Conservation (phyloP, 2,329 filamentous ascomycete species). For the Exutisphaerella laricina region DNA sequence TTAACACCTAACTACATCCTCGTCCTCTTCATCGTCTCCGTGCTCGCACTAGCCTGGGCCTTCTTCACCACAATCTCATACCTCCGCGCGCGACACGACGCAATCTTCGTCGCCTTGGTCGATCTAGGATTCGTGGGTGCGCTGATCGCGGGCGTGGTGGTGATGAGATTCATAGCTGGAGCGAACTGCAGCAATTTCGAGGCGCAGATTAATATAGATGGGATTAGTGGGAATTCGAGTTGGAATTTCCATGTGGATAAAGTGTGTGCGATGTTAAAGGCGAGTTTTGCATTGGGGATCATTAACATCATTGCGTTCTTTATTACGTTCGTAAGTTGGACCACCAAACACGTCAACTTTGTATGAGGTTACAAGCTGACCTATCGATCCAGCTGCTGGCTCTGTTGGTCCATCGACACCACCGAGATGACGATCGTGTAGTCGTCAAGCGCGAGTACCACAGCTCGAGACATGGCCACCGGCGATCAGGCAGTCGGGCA, state of each 20-base stretch:
- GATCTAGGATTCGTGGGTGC: conserved; percentile 58
- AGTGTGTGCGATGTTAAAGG: conserved; percentile 88
- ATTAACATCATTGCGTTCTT: conserved; percentile 81
- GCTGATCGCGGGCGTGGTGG: conserved; percentile 57
- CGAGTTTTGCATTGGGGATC: conserved; percentile 80
- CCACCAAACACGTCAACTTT: too few relatives aligned
- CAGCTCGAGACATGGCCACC: conserved; percentile 40
- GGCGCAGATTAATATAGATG: conserved; percentile 31
- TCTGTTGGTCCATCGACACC: conserved; percentile 48
- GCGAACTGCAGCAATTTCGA: conserved; percentile 63
- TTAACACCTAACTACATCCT: conserved; percentile 58
- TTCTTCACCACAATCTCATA: conserved; percentile 57
- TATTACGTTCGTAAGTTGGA: conserved; percentile 62
- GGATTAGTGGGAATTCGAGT: conserved; percentile 6
- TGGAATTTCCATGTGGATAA: conserved; percentile 59
- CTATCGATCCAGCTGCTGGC: conserved; percentile 51
- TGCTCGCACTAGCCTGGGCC: conserved; percentile 56
- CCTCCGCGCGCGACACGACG: conserved; percentile 54
- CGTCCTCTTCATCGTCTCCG: conserved; percentile 59
- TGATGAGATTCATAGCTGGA: conserved; percentile 51
- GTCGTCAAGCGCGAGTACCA: conserved; percentile 50
- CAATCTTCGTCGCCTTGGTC: conserved; percentile 55
- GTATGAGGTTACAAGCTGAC: too few relatives aligned
- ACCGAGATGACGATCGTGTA: conserved; percentile 45
- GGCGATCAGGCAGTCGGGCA: conserved; percentile 30